Evolutionary conservation across 768 basidiomycete species (phyloP).

Genomic region (Collybiopsis luxurians): DNA sequence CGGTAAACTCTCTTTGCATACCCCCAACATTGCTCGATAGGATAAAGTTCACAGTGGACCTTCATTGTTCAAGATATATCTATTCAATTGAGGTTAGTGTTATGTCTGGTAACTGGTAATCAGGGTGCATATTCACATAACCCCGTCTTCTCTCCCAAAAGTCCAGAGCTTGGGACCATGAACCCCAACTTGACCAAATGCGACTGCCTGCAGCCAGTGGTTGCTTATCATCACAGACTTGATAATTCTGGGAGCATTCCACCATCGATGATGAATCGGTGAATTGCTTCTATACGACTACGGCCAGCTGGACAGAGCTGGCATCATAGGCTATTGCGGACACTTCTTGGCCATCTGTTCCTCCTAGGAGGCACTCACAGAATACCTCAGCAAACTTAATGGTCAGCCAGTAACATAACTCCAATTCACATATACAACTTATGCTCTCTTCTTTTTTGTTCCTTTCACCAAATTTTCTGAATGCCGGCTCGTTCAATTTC

Average conservation of each 20-base stretch:
- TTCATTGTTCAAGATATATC: too few species aligned
- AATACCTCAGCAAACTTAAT: neutral
- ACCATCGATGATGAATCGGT: neutral
- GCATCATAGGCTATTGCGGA: neutral
- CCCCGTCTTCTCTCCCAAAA: neutral
- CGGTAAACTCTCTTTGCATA: conserved; percentile 20
- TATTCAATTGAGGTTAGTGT: too few species aligned
- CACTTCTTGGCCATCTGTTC: neutral
- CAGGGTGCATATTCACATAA: neutral
- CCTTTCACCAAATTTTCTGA: neutral
- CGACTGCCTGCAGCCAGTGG: neutral
- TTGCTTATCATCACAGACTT: neutral
- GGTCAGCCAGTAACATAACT: too few species aligned
- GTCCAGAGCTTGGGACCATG: neutral
- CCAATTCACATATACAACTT: too few species aligned
- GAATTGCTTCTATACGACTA: neutral
- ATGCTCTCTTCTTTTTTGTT: too few species aligned
- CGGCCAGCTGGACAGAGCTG: neutral
- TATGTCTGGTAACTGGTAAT: too few species aligned
- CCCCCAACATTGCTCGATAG: conserved; percentile 24
- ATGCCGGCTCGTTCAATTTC: neutral
- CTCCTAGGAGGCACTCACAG: neutral
- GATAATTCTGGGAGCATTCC: neutral
- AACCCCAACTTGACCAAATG: neutral
- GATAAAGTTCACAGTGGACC: neutral